Evolutionary conservation across 495 filamentous ascomycete genomes (phyloP).

Genomic region (Penicillium coprophilum): DNA sequence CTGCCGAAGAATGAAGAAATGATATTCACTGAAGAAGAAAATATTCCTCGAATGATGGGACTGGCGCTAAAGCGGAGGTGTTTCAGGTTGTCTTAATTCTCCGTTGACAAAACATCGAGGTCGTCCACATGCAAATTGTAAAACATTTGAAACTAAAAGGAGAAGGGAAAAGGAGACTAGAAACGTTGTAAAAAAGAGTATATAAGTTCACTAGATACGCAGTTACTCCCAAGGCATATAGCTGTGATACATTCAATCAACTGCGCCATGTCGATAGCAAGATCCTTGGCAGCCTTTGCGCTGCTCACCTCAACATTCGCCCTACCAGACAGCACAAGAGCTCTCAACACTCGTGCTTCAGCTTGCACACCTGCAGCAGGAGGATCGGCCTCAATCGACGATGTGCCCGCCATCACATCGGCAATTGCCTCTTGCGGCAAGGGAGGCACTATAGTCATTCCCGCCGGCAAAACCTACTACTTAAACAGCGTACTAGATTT

Average conservation of each 20-base stretch:
- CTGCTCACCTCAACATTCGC: constrained; percentile 2
- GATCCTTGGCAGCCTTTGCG: constrained; percentile 7
- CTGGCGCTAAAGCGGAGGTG: not conserved
- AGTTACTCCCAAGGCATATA: not conserved
- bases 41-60: constrained; percentile 22
- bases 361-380: constrained; percentile 40
- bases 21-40: not conserved
- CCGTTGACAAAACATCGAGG: not conserved
- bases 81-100: constrained; percentile 8
- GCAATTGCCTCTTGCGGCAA: constrained; percentile 41
- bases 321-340: constrained; percentile 7
- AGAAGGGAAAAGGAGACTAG: not conserved
- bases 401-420: constrained; percentile 39
- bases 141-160: not conserved
- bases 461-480: constrained; percentile 40
- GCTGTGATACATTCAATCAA: not conserved
- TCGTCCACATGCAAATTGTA: not conserved
- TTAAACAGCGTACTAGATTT: constrained; percentile 42
- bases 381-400: constrained; percentile 33
- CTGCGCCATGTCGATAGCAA: constrained; percentile 4
- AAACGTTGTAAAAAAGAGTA: not conserved
- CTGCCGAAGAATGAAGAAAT: not conserved
- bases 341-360: constrained; percentile 19
- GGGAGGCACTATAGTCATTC: constrained; percentile 46
- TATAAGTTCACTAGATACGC: not conserved